Evolutionary conservation across 768 basidiomycete species (phyloP), one percentile per base, ranked within the genome.

Genomic region (Leucocoprinus leucothites): DNA sequence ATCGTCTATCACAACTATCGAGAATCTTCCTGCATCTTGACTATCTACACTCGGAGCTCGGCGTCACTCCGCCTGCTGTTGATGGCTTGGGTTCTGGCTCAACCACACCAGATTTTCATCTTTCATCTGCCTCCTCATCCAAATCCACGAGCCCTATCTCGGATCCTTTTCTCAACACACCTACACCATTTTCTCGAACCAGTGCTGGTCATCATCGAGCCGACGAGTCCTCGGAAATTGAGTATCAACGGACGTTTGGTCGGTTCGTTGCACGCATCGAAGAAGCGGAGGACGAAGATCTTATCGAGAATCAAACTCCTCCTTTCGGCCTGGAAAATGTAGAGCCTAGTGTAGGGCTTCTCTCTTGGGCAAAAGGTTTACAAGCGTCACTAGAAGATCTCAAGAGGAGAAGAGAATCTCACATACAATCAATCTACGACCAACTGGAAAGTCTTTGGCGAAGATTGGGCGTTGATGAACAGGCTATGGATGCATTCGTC

Each of bases 381-480:
- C 79, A 77, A 48, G 56, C 72, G 3, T 77, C 84, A 48, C 78
- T 97, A 53, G 84, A 86, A 56, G 85, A 89, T 13, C 75, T 84
- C 48, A 94, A 94, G 69, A 78, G 80, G 35, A 73, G 80, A 26
- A 80, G 94, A 11, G 94, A 96, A 63, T 72, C 81, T 1, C 84
- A 87, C 60, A 98, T 99, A 26, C 96, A 99, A 67, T 80, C 86
- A 0, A 87, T 98, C 77, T 99, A 94, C 64, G 94, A 98, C 68
- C 85, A 93, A 59, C 79, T 99, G 1, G 95, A 96, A 66, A 85
- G 85, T 0, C 79, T 98, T 2, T 99, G 96, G 96, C 80, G 79
- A 56, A 74, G 94, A 53, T 77, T 98, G 56, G 94, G 92, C 13
- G 85, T 96, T 3, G 68, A 79, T 0, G 90, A 94, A 46, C 71